Conservation (phyloP, 78 protist genomes). For the Salpingoeca rosetta region DNA sequence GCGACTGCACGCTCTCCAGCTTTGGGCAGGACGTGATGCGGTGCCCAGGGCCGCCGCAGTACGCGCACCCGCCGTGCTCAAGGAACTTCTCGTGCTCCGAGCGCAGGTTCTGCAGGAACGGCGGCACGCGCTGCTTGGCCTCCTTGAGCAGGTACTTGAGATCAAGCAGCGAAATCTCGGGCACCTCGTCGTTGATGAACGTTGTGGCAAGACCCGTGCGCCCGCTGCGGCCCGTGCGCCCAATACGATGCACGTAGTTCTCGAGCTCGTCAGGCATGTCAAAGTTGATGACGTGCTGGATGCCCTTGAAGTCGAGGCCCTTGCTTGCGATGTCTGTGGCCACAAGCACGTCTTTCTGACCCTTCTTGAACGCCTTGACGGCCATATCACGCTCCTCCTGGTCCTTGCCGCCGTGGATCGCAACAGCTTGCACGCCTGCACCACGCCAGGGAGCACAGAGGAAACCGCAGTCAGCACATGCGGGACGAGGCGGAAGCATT, state of each 20-base stretch:
- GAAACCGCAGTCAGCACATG: too few species aligned
- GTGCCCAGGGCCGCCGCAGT: conserved; percentile 96
- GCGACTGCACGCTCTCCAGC: neutral
- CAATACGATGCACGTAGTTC: conserved; percentile 24
- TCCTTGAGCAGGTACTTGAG: conserved; percentile 86
- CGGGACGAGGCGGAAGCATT: too few species aligned
- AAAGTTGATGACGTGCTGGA: conserved; percentile 39
- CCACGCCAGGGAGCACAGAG: too few species aligned
- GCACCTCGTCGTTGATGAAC: conserved; percentile 8
- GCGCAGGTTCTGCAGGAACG: neutral
- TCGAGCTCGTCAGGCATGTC: conserved; percentile 41
- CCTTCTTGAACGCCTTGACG: conserved; percentile 56
- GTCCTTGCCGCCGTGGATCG: conserved; percentile 75
- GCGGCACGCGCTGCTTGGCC: conserved; percentile 61
- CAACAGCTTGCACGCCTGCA: conserved; percentile 46
- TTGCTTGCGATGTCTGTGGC: conserved; percentile 86
- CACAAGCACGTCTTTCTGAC: conserved; percentile 78
- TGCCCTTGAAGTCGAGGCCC: conserved; percentile 40
- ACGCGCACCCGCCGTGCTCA: conserved; percentile 58
- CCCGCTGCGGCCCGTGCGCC: conserved; percentile 38
- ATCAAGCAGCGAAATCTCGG: conserved; percentile 80
- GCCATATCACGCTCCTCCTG: conserved; percentile 92
- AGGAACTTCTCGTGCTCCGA: conserved; percentile 11
- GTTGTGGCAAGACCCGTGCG: conserved; percentile 35
- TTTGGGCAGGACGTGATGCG: conserved; percentile 71